phyloP scores from a whole-genome alignment of 768 basidiomycete genomes.

The Mycena indigotica region DNA sequence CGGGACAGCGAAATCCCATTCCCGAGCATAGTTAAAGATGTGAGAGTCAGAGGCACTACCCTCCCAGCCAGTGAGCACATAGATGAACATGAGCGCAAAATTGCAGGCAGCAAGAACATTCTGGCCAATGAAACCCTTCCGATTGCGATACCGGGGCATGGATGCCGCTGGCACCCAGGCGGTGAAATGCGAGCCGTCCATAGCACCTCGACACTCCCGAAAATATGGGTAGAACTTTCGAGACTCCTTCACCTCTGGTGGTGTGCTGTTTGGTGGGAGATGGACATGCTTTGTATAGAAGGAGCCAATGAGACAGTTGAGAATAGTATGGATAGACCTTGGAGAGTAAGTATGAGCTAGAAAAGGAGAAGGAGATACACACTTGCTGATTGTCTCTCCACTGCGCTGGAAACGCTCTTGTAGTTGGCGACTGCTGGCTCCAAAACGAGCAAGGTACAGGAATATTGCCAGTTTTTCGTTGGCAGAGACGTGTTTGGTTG shows the following conservation, averaged over 20 bases:
- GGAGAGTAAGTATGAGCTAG: conserved; percentile 14
- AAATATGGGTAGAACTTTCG: conserved; percentile 33
- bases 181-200: conserved; percentile 32
- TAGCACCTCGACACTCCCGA: conserved; percentile 26
- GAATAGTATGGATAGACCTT: conserved; percentile 13
- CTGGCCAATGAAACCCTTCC: conserved; percentile 28
- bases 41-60: conserved; percentile 34
- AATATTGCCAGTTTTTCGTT: conserved; percentile 37
- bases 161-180: conserved; percentile 22
- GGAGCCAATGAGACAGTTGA: conserved; percentile 17
- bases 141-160: conserved; percentile 26
- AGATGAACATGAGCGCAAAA: conserved; percentile 31
- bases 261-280: conserved; percentile 21
- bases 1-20: conserved; percentile 18
- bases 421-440: conserved; percentile 24
- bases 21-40: conserved; percentile 28
- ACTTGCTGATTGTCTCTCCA: conserved; percentile 34
- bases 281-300: conserved; percentile 31
- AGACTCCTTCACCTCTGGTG: conserved; percentile 24
- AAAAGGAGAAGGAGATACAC: too few species aligned
- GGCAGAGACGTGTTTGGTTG: conserved; percentile 24
- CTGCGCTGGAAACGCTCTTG: conserved; percentile 34
- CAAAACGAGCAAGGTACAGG: conserved; percentile 25
- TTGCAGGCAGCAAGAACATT: conserved; percentile 35
- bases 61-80: conserved; percentile 39